phyloP scores from a whole-genome alignment of 495 filamentous ascomycete species.

The Oleoguttula mirabilis region DNA sequence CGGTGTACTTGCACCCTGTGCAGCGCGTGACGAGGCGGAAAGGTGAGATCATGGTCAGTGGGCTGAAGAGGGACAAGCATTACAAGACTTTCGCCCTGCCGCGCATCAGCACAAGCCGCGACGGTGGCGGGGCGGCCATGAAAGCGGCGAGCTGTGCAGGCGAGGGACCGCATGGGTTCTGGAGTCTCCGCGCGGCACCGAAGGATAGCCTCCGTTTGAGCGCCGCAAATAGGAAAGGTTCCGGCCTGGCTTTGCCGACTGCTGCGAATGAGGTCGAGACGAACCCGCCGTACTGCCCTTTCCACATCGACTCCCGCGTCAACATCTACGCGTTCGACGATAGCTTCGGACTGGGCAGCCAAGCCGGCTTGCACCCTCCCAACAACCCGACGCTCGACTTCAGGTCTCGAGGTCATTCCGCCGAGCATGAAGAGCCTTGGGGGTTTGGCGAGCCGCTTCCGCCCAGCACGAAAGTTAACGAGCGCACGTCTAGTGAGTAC shows the following conservation, averaged over 20 bases:
- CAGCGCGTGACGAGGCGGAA: conserved; percentile 4
- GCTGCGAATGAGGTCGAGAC: conserved; percentile 19
- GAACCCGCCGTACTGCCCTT: conserved; percentile 20
- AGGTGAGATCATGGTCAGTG: conserved; percentile 4
- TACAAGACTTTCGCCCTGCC: conserved; percentile 10
- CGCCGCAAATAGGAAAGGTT: not conserved
- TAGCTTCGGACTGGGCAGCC: not conserved
- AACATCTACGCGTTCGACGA: conserved; percentile 18
- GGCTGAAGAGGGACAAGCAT: conserved; percentile 13
- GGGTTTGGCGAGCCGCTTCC: conserved; percentile 14
- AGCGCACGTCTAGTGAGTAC: not conserved
- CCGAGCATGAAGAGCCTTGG: conserved; percentile 8
- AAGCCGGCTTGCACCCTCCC: not conserved
- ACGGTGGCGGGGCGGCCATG: not conserved
- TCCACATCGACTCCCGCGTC: conserved; percentile 20
- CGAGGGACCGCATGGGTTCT: conserved; percentile 16
- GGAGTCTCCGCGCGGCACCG: conserved; percentile 4
- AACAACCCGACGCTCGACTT: not conserved
- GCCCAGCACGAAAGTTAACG: conserved; percentile 9
- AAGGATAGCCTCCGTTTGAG: not conserved
- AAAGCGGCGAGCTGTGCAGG: not conserved
- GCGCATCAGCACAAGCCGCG: conserved; percentile 3
- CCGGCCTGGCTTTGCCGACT: not conserved
- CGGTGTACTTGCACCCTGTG: conserved; percentile 11
- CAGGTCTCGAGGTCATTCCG: conserved; percentile 5